These are phyloP conservation scores for Lumnitzera racemosa DNA, from an alignment of 345 rosid species.

Conservation along the genomic window DNA sequence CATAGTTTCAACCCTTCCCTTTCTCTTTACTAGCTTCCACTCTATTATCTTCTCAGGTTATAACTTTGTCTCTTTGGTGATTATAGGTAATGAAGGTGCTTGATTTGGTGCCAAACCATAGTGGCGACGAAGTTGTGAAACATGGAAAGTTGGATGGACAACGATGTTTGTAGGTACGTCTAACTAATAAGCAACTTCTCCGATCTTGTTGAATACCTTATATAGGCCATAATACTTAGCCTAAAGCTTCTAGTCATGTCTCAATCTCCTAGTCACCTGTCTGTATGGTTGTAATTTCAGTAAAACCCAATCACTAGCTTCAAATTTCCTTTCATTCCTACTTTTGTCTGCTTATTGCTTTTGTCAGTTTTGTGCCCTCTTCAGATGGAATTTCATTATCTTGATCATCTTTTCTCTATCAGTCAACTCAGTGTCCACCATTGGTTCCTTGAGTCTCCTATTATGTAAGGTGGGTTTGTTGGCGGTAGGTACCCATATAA, in stretches of 20 bases:
- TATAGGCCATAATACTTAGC: background rate
- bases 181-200: background rate
- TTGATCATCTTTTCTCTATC: background rate
- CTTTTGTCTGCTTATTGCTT: background rate
- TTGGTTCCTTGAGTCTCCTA: background rate
- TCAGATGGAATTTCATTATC: background rate
- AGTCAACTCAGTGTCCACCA: background rate
- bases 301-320: too few relatives aligned
- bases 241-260: too few relatives aligned
- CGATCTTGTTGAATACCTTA: background rate
- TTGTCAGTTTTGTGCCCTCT: background rate
- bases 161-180: background rate
- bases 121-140: background rate
- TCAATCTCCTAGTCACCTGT: too few relatives aligned
- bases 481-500: slow-evolving; percentile 3
- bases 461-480: background rate
- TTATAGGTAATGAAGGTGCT: too few relatives aligned
- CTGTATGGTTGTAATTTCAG: too few relatives aligned
- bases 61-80: too few relatives aligned
- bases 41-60: too few relatives aligned
- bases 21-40: too few relatives aligned
- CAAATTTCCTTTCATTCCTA: too few relatives aligned
- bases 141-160: slow-evolving; percentile 1
- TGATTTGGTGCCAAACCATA: too few relatives aligned
- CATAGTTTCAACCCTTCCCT: too few relatives aligned